Base-by-base conservation (phyloP, 345 rosid species). In the Conringia planisiliqua region DNA sequence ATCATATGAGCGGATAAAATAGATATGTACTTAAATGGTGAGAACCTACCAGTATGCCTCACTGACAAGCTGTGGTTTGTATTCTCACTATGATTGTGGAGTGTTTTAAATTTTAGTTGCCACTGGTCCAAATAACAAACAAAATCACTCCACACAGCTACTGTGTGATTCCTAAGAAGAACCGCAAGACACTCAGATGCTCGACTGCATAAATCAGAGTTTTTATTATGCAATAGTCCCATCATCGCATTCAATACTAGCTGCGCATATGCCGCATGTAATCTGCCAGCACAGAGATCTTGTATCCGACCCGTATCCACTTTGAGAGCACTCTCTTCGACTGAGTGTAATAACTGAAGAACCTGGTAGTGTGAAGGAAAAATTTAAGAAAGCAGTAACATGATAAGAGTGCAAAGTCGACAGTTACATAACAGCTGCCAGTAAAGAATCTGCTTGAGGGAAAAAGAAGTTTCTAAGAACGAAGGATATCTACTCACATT, bases 181-280 rank as follows among this genome's bases (percentile, higher is more conserved):
- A 85, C 80, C 14, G 82, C 87, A 74, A 92, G 91, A 82, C 99
- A 95, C 64, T 90, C 90, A 20, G 90, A 81, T 52, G 87, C 88
- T 47, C 88, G 85, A 73, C 59, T 77, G 93, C 99, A 90, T 70
- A 89, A 64, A 68, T 67, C 72, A 78, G 82, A 82, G 74, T 87
- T 90, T 65, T 90, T 83, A 76, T 81, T 90, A 79, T 92, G 85
- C 66, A 90, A 86, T 24, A 92, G 75, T 69, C 97, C 99, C 66
- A 90, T 74, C 62, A 90, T 30, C 62, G 90, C 96, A 81, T 85
- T 87, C 82, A 92, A 85, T 73, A 88, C 63, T 35, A 82, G 77
- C 55, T 88, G 85, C 22, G 83, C 29, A 84, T 90, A 88, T 42
- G 73, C 50, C 70, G 77, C 86, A 64, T 83, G 68, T 76, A 95